phyloP scores from a whole-genome alignment of 768 basidiomycete genomes.

The Boletus reticulatus region DNA sequence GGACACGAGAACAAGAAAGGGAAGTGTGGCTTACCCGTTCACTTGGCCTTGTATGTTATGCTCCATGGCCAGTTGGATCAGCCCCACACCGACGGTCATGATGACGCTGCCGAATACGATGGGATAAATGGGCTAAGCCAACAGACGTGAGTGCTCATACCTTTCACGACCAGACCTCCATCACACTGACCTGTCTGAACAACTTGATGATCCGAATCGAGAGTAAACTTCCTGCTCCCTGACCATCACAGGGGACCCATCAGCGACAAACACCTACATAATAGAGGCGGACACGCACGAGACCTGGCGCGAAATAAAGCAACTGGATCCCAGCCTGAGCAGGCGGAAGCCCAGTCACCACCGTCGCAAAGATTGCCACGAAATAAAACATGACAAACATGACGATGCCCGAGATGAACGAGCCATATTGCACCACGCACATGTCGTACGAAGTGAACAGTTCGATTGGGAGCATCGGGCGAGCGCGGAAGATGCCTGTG shows the following conservation, averaged over 20 bases:
- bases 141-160: background rate
- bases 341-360: slow-evolving; percentile 42
- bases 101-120: slow-evolving; percentile 39
- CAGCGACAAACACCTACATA: background rate
- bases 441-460: slow-evolving; percentile 44
- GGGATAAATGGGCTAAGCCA: slow-evolving; percentile 38
- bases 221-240: slow-evolving; percentile 40
- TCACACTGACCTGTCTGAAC: slow-evolving; percentile 35
- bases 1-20: background rate
- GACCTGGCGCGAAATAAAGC: slow-evolving; percentile 51
- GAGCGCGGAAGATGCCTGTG: slow-evolving; percentile 25
- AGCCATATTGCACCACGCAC: slow-evolving; percentile 36
- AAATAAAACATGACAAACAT: slow-evolving; percentile 56
- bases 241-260: background rate
- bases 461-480: slow-evolving; percentile 47
- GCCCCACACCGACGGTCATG: slow-evolving; percentile 40
- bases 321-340: slow-evolving; percentile 44
- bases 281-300: slow-evolving; percentile 30
- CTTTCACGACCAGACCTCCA: background rate
- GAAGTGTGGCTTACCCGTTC: slow-evolving; percentile 31
- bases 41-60: slow-evolving; percentile 33
- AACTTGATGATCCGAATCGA: slow-evolving; percentile 35
- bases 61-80: slow-evolving; percentile 43
- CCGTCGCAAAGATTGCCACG: slow-evolving; percentile 48
- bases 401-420: slow-evolving; percentile 45